These are phyloP conservation scores for Neurospora hispaniola DNA, from an alignment of 495 filamentous ascomycete species.

Conservation along the genomic window DNA sequence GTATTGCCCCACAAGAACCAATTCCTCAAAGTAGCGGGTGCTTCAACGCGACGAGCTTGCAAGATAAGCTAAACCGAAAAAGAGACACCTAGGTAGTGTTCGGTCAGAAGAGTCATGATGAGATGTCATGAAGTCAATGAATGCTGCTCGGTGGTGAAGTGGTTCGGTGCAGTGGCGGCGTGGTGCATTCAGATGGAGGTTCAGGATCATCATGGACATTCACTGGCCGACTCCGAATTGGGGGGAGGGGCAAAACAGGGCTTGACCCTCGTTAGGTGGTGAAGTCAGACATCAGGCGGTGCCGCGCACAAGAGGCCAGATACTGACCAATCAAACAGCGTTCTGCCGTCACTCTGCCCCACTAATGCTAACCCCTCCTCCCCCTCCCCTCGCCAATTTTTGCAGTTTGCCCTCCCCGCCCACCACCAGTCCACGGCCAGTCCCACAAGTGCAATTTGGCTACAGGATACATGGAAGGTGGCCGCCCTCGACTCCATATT, in stretches of 20 bases:
- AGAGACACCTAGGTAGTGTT: not conserved
- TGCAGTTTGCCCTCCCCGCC: conserved; percentile 12
- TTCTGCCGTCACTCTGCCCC: conserved; percentile 14
- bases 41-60: not conserved
- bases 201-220: not conserved
- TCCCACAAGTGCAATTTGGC: conserved; percentile 16
- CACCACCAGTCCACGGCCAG: not conserved
- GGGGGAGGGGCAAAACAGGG: conserved; percentile 26
- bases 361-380: conserved; percentile 23
- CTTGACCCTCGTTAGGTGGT: conserved; percentile 21
- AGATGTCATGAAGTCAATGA: not conserved
- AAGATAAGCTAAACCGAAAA: not conserved
- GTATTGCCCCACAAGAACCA: not conserved
- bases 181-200: not conserved
- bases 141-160: not conserved
- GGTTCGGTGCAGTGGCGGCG: not conserved
- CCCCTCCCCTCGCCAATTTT: conserved; percentile 10
- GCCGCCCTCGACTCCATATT: conserved; percentile 3
- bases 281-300: conserved; percentile 17
- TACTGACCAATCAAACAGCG: conserved; percentile 15
- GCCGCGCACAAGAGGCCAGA: conserved; percentile 14
- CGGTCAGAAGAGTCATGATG: not conserved
- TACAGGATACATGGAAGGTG: conserved; percentile 10
- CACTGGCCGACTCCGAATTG: not conserved
- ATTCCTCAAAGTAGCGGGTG: not conserved